Base-by-base conservation (phyloP, 768 basidiomycete species). In the Calocera cornea region DNA sequence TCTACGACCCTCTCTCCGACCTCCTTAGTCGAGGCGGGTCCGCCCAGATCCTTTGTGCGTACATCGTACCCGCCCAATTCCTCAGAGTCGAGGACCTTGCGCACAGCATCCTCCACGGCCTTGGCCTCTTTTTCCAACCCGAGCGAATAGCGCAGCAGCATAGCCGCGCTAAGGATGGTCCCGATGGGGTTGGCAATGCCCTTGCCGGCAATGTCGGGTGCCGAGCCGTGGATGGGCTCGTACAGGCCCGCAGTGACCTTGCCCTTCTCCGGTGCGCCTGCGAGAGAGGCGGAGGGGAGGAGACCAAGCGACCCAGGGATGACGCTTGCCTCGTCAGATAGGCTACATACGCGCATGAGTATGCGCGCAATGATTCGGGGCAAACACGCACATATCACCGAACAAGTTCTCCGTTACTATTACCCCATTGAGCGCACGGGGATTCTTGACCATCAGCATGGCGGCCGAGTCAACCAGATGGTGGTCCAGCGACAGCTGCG, bases 261-360 rank as follows among this genome's bases (percentile, higher is more conserved):
- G 76, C 88, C 88, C 69, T 83, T 80, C 31, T 84, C 78, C 1
- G 86, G 94, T 27, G 92, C 90, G 50, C 92, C 94, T 1, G 95
- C 91, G 10, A 99, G 85, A 16, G 95, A 97, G 34, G 97, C 97
- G 14, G 97, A 98, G 16, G 97, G 95, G 16, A 98, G 82, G 24
- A 99, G 83, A 64, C 97, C 97, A 11, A 99, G 86, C 33, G 97
- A 98, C 19, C 97, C 97, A 19, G 95, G 95, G 72, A 99, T 97
- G 71, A 98, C 92, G 71, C 95, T 97, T 14, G 87, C 84, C 77
- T 99, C 93, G 76, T 98, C 97, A 8, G 95, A 98, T 41, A 99
- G 84, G 73, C 94, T 97, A 73, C 47, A 63, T n/a, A n/a, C n/a
- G n/a, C n/a, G n/a, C n/a, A 64, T 34, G 16, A 60, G 67, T 38